Percentiles rank a stretch among this genome's conserved stretches.
Evolutionary conservation across 164 flowering plant genomes (phyloP).

Genomic region (Sedum album): DNA sequence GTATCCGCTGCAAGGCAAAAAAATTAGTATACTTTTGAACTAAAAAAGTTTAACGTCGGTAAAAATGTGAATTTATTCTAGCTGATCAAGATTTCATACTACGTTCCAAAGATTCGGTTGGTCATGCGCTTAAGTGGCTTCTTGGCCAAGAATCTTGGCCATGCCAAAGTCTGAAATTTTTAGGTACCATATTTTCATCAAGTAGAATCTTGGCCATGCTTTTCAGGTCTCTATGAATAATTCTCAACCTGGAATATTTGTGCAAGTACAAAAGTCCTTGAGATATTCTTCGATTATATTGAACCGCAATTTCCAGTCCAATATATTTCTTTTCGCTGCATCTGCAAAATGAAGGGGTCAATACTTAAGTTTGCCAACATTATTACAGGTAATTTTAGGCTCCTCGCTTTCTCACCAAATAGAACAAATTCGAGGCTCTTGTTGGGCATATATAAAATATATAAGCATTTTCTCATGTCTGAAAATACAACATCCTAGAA

Average conservation of each 20-base stretch:
- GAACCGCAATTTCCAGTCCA: constrained; percentile 22
- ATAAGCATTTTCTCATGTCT: too few relatives aligned
- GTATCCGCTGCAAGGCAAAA: constrained; percentile 17
- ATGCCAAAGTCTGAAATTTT: constrained; percentile 32
- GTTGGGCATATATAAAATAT: not conserved
- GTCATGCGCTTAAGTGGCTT: not conserved
- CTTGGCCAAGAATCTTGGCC: constrained; percentile 21
- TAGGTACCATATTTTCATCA: constrained; percentile 22
- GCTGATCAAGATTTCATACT: not conserved
- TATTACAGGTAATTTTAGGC: not conserved
- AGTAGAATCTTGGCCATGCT: constrained; percentile 22
- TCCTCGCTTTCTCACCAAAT: not conserved
- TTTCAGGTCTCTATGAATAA: constrained; percentile 19
- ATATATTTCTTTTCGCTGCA: not conserved
- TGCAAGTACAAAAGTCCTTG: constrained; percentile 34
- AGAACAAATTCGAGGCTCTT: constrained; percentile 15
- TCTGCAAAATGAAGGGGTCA: not conserved
- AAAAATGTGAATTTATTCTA: too few relatives aligned
- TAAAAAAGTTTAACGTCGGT: too few relatives aligned
- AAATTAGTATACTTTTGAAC: not conserved
- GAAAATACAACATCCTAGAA: too few relatives aligned
- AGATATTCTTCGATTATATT: constrained; percentile 21
- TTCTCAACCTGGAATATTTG: constrained; percentile 24
- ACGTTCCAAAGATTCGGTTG: not conserved
- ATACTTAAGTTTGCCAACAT: not conserved